Evolutionary conservation across 371 early-diverging fungal genomes (phyloP), one percentile per base, ranked within the genome.

Genomic region (Dinochytrium kinnereticum): DNA sequence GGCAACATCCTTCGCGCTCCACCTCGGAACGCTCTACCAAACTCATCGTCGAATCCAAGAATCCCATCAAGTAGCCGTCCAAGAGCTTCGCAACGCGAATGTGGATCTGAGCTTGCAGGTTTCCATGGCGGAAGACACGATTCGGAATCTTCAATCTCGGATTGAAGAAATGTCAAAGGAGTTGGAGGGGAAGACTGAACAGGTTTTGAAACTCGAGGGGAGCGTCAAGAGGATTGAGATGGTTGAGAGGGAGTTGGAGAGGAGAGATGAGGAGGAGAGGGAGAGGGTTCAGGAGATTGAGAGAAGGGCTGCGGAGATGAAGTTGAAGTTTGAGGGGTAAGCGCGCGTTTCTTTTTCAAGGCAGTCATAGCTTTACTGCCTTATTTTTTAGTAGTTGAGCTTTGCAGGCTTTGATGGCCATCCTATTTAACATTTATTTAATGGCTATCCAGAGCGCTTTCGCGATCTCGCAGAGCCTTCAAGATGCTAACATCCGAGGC

Each of bases 1-100:
- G n/a, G n/a, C n/a, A n/a, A n/a, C n/a, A n/a, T n/a, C n/a, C n/a
- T 61, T 61, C 26, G 61, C 61, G 36, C 17, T 61, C 10, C 61
- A 34, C 7, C 30, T 61, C 3, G 61, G 61, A 17, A 37, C 61
- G 17, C 19, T 15, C 61, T 34, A 34, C 13, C 30, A 37, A 17
- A 28, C 10, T 30, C 34, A 61, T 17, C 7, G 24, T 13, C 2
- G 19, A 2, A 10, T 34, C 3, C 37, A 19, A 28, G 36, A 34
- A 36, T 3, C 5, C 36, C 61, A 61, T 13, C 34, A 61, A 5
- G 17, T 37, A 36, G 24, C 13, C 3, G 26, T 34, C 34, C 7
- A 37, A 3, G 36, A 28, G 34, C 61, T 61, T 61, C 34, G 24
- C 2, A 15, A 13, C 36, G 61, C 10, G 13, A 61, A 61, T 34